Base-by-base conservation (phyloP, 2,329 filamentous ascomycete species). In the Capronia coronata region DNA sequence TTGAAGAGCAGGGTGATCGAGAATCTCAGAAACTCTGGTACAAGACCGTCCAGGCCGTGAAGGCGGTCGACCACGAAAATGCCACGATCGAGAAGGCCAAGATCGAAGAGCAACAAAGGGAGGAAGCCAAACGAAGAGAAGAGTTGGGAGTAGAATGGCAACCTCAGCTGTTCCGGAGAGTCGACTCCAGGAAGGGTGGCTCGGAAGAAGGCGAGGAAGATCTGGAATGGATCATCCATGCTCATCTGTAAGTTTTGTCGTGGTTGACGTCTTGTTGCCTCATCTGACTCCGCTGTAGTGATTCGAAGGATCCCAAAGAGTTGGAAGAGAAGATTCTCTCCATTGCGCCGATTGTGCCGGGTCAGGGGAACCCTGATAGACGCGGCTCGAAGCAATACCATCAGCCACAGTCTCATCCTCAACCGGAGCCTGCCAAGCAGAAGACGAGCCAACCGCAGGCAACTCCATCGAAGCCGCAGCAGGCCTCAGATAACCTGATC, bases 11-110 rank as follows among this genome's bases (percentile, higher is more conserved):
- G 67, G 84, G 83, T 25, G 87, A 91, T 52, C 80, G 89, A 39
- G 93, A 98, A 68, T 96, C 90, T 10, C 89, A 95, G 66, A 83
- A 75, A 56, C 73, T 98, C 39, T 98, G 93, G 93, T 71, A 81
- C 25, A 82, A 81, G 43, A 94, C 90, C 0, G 85, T 84, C 7
- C 76, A 83, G 58, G 93, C 91, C 0, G 83, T 98, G 54, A 86
- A 84, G 63, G 82, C 85, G 42, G 81, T 83, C 51, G 90, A 98
- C 61, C 93, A 98, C 62, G 86, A 87, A 59, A 70, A 84, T 7
- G 93, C 93, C 2, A 98, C 93, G 0, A 86, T 93, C 56, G 91
- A 96, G 64, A 98, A 98, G 73, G 90, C 87, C n/a, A 86, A 85
- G 65, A 87, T 98, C 51, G 93, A 98, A 66, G 91, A 97, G 62